phyloP scores from a whole-genome alignment of 1,139 yeast species.

The Blastobotrys serpentis region DNA sequence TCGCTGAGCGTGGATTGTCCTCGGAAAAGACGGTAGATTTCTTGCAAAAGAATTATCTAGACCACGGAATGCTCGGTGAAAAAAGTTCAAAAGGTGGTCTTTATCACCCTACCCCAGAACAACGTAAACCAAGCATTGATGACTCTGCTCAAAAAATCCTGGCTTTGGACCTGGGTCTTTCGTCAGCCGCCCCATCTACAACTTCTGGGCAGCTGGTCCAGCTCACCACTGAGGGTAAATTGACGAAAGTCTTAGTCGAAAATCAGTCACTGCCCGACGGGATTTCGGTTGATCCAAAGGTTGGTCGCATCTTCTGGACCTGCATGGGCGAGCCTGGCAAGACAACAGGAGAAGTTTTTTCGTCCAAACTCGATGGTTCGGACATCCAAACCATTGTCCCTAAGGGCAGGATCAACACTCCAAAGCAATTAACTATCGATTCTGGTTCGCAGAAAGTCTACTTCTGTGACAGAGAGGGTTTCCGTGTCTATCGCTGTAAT shows the following conservation, averaged over 20 bases:
- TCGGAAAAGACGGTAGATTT: background rate
- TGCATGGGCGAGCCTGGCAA: background rate
- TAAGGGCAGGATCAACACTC: background rate
- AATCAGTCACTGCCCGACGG: background rate
- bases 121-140: too few species aligned
- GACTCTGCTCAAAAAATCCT: background rate
- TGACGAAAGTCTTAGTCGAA: background rate
- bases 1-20: background rate
- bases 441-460: background rate
- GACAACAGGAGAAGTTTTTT: background rate
- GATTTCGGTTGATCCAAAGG: background rate
- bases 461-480: background rate
- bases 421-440: background rate
- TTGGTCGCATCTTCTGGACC: background rate
- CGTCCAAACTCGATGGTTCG: background rate
- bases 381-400: background rate
- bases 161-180: background rate
- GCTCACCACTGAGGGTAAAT: background rate
- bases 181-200: background rate
- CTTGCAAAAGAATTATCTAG: background rate
- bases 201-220: background rate
- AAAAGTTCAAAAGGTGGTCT: background rate
- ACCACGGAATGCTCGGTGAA: background rate
- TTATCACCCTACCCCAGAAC: too few species aligned
- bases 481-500: background rate